Evolutionary conservation across 2,329 filamentous ascomycete genomes (phyloP), one percentile per base, ranked within the genome.

Genomic region (Fusarium solani-melongenae): DNA sequence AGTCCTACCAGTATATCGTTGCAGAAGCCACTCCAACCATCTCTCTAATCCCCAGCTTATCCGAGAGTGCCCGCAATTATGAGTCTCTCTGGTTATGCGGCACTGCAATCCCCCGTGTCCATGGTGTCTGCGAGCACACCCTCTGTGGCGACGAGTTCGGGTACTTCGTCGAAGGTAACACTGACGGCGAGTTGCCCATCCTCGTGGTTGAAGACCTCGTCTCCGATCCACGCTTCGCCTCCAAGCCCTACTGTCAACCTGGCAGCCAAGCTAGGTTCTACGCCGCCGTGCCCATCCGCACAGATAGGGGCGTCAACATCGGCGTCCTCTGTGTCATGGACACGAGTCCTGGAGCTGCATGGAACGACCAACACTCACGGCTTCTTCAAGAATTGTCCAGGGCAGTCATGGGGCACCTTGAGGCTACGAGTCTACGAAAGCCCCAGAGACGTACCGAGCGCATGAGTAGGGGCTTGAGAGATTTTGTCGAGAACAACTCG

Each of bases 11-110:
- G 71, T 84, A 88, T 63, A 79, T 89, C 34, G 78, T 89, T n/a
- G 86, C 87, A 51, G 88, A 89, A 69, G 86, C 87, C 7, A 87
- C 86, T 1, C 81, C 81, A 1, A 80, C 79, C 1, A 79, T 84
- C 4, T 83, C 82, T 0, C 74, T 88, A 6, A 60, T 73, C 12
- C 72, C 79, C 0, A 69, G 36, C 2, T 53, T 76, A 9, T 62
- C 64, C 5, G 66, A 62, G 14, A 64, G 73, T 5, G 44, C 67
- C 2, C 70, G 64, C 14, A 31, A 65, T 6, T 20, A 62, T 0
- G 68, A 71, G 5, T 41, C 27, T 4, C 74, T 83, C 0, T 77
- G 74, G 71, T 73, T 81, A 7, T 82, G 80, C 22, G 80, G 80
- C 49, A 77, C 75, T 10, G 79, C 79, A 33, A 79, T 83, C 11